Base-by-base conservation (phyloP, 306 rosid species). In the Cucurbita pepo region DNA sequence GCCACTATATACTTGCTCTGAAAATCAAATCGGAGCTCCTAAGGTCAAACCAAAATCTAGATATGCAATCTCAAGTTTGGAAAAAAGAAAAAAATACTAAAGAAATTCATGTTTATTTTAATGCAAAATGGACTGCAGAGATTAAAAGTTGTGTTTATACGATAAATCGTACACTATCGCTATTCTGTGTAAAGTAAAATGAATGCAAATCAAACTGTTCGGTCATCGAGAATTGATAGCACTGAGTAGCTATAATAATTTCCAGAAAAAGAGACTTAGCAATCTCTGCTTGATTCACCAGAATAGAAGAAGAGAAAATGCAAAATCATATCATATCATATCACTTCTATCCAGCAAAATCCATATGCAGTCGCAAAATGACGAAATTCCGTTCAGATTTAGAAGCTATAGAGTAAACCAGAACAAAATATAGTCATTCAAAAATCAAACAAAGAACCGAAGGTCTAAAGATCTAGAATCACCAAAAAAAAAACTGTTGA, bases 1-100 rank as follows among this genome's bases (percentile, higher is more conserved):
- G 97, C 97, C 65, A 91, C 87, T 44, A 91, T 70, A 54, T 56
- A 86, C 69, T 87, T 81, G 84, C 91, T 91, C 97, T 89, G 94
- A 22, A 44, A 15, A 65, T 37, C 37, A 25, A 25, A 71, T 16
- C 6, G 19, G 6, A 63, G 55, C n/a, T 18, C 55, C 41, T 19
- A 25, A 53, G 25, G 50, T 52, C 30, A 40, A 16, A 19, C 47
- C 41, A 10, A n/a, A 5, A 71, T 71, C 57, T 10, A 38, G 37
- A 53, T 1, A 37, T 71, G 40, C 63, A 53, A 60, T 61, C 48
- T 48, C 19, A 2, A 8, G 6, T 7, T 48, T 2, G 38, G 54
- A 8, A 64, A 45, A 16, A 8, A 19, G 10, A 43, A 16, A 7
- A 51, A 51, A 50, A 4, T 66, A 22, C 11, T 13, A 13, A 45